Evolutionary conservation across 1,139 yeast genomes (phyloP).

Genomic region (Taphrina deformans): DNA sequence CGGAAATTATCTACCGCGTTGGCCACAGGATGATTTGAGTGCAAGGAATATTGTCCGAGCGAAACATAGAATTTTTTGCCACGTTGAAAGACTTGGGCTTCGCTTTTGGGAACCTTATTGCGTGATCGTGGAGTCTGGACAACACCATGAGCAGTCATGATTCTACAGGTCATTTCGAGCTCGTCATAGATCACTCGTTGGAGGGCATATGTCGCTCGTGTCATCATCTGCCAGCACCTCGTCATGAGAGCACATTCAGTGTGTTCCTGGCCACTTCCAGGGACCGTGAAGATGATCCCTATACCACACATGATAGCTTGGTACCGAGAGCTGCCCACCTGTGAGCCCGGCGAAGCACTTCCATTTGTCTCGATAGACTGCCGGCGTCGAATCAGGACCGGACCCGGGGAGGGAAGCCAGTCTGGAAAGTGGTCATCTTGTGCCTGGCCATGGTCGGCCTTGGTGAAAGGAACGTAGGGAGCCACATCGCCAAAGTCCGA

Average conservation of each 20-base stretch:
- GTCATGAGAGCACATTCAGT: constrained; percentile 21
- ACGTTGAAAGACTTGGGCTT: constrained; percentile 17
- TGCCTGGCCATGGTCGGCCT: neutral
- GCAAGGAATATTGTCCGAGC: constrained; percentile 10
- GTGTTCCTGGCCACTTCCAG: constrained; percentile 25
- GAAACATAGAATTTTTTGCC: constrained; percentile 20
- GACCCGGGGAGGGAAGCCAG: constrained; percentile 32
- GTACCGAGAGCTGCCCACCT: constrained; percentile 1
- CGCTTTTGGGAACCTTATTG: neutral
- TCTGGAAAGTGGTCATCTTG: constrained; percentile 14
- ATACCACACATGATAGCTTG: constrained; percentile 30
- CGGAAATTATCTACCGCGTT: constrained; percentile 8
- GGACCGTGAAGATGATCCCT: constrained; percentile 23
- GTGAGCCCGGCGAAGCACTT: constrained; percentile 24
- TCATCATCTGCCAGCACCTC: constrained; percentile 28
- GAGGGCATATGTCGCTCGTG: constrained; percentile 30
- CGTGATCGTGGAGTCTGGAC: constrained; percentile 16
- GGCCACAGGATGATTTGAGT: neutral
- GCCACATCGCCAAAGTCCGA: constrained; percentile 6
- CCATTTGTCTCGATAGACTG: constrained; percentile 25
- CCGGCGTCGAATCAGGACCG: constrained; percentile 18
- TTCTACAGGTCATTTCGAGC: neutral
- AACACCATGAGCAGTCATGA: constrained; percentile 15
- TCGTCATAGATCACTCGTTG: constrained; percentile 24
- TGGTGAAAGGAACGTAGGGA: constrained; percentile 5